Percentiles rank a stretch among this genome's conserved stretches.
Conservation (phyloP, 768 basidiomycete species). For the Gloeostereum incarnatum region DNA sequence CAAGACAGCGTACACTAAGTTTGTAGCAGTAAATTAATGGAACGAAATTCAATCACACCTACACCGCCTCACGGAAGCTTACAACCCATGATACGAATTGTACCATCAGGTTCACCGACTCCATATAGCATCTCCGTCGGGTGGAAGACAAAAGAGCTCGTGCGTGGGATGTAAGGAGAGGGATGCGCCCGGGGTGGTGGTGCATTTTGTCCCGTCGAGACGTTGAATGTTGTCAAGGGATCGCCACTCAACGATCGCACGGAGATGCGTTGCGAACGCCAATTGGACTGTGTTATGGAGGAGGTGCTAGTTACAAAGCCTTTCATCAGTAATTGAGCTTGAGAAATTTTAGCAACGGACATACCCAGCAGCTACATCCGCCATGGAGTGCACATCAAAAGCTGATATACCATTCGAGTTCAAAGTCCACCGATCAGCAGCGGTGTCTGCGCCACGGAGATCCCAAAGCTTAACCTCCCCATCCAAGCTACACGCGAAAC, state of each 20-base stretch:
- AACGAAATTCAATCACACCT: too few species aligned
- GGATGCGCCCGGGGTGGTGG: constrained; percentile 47
- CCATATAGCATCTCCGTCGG: constrained; percentile 82
- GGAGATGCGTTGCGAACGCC: constrained; percentile 55
- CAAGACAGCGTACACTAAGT: too few species aligned
- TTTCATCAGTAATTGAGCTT: constrained; percentile 1
- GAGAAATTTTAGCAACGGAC: too few species aligned
- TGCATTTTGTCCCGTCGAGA: constrained; percentile 45
- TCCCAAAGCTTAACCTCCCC: constrained; percentile 94
- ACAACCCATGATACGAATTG: constrained; percentile 48
- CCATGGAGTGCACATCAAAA: constrained; percentile 80
- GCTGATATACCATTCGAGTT: constrained; percentile 69
- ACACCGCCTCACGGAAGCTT: constrained; percentile 27
- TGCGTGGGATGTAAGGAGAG: constrained; percentile 51
- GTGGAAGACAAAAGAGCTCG: constrained; percentile 68
- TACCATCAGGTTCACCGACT: constrained; percentile 65
- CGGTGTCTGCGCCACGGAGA: constrained; percentile 51
- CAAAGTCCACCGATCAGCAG: constrained; percentile 53
- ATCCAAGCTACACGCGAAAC: constrained; percentile 47
- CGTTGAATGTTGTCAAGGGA: constrained; percentile 32
- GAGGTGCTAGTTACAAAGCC: constrained; percentile 34
- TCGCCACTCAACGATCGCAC: constrained; percentile 40
- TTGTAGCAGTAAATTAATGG: too few species aligned
- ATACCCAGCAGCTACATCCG: constrained; percentile 81
- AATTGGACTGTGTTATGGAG: constrained; percentile 47